Conservation (phyloP, 495 filamentous ascomycete genomes). For the Bryoglossum gracile region DNA sequence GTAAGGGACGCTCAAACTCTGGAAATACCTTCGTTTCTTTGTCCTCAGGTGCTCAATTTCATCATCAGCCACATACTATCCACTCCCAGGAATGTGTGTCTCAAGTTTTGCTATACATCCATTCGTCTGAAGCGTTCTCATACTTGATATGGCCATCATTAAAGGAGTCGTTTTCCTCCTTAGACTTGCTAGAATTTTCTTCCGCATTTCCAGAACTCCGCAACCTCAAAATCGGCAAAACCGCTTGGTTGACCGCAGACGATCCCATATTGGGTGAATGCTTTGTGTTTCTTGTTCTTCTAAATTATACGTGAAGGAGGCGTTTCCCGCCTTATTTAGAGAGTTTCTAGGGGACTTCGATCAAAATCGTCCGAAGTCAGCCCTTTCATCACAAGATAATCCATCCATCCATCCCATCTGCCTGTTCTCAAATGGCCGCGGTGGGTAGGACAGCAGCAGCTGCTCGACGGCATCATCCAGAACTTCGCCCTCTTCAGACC, state of each 20-base stretch:
- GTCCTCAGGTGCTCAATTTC: background rate
- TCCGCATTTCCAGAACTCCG: slow-evolving; percentile 6
- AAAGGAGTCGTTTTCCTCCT: slow-evolving; percentile 4
- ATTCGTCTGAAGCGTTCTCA: background rate
- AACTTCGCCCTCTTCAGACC: slow-evolving; percentile 9
- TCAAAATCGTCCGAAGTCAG: background rate
- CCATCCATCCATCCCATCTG: background rate
- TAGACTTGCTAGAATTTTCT: slow-evolving; percentile 8
- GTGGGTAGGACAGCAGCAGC: background rate
- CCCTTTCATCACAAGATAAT: background rate
- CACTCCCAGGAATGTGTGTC: background rate
- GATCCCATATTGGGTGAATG: no score
- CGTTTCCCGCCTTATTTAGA: no score
- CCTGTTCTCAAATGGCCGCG: background rate
- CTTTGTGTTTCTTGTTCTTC: no score
- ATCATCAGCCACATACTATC: background rate
- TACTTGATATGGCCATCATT: slow-evolving; percentile 3
- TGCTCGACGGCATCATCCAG: slow-evolving; percentile 3
- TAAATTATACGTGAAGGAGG: no score
- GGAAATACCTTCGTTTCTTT: slow-evolving; percentile 4
- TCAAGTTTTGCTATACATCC: background rate
- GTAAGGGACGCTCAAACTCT: slow-evolving; percentile 5
- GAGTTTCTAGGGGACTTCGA: no score
- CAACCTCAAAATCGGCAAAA: slow-evolving; percentile 1
- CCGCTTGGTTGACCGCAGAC: background rate